Conservation (phyloP, 345 rosid species). For the Citrus cavaleriei region DNA sequence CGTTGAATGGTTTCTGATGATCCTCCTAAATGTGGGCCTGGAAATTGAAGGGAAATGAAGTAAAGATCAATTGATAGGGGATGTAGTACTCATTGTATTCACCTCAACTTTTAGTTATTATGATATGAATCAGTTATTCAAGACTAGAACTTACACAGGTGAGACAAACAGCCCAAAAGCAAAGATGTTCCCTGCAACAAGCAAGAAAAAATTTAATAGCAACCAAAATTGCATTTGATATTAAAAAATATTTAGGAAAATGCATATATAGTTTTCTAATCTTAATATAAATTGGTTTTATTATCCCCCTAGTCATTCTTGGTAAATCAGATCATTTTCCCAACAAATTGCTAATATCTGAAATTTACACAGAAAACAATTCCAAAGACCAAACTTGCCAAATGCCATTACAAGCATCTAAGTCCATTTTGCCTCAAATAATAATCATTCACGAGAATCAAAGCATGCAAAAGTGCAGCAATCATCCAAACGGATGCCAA, state of each 20-base stretch:
- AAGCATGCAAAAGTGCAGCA: not conserved
- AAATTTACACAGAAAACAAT: not conserved
- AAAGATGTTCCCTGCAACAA: conserved; percentile 72
- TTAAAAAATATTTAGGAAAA: not conserved
- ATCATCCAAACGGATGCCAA: not conserved
- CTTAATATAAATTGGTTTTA: not conserved
- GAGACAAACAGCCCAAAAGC: conserved; percentile 83
- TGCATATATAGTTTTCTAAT: not conserved
- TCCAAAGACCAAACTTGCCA: not conserved
- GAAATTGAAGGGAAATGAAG: conserved; percentile 9
- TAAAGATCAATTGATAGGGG: conserved; percentile 10
- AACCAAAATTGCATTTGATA: not conserved
- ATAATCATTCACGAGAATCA: not conserved
- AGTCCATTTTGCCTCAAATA: not conserved
- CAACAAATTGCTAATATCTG: not conserved
- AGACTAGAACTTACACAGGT: conserved; percentile 57
- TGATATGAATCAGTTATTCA: not conserved
- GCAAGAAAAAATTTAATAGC: conserved; percentile 2
- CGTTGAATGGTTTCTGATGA: conserved; percentile 67
- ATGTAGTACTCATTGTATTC: not conserved
- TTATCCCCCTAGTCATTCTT: not conserved
- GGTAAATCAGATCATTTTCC: not conserved
- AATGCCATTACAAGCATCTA: not conserved
- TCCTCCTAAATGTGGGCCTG: conserved; percentile 89
- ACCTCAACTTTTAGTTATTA: not conserved